Evolutionary conservation across 2,329 filamentous ascomycete species (phyloP).

Genomic region (Aureobasidium sp.): DNA sequence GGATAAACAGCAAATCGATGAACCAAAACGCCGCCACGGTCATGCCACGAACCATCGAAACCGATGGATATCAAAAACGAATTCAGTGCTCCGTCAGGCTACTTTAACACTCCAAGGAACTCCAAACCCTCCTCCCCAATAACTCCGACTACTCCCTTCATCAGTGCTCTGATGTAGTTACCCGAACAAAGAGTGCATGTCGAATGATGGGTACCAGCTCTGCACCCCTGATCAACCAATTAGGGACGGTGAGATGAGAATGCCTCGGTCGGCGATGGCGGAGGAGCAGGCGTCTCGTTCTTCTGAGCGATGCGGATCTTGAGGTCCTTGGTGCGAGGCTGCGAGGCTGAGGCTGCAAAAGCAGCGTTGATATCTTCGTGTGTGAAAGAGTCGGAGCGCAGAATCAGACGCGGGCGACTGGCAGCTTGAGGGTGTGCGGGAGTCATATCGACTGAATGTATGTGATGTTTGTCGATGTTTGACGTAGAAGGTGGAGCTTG

Average conservation of each 20-base stretch:
- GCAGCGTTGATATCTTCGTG: constrained; percentile 16
- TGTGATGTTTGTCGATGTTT: background rate
- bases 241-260: constrained; percentile 2
- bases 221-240: background rate
- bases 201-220: background rate
- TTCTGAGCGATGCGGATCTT: constrained; percentile 17
- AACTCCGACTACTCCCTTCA: background rate
- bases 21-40: background rate
- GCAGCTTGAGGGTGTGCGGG: constrained; percentile 15
- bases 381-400: constrained; percentile 16
- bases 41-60: background rate
- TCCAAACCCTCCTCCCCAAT: background rate
- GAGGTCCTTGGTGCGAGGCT: constrained; percentile 16
- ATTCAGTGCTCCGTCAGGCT: background rate
- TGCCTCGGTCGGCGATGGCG: constrained; percentile 15
- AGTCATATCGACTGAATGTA: constrained; percentile 9
- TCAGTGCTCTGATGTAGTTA: background rate
- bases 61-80: background rate
- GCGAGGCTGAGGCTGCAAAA: constrained; percentile 15
- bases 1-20: background rate
- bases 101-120: background rate
- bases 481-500: background rate
- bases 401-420: constrained; percentile 7
- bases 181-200: background rate
- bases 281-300: constrained; percentile 16